Percentiles rank a stretch among this genome's conserved stretches.
phyloP scores from a whole-genome alignment of 176 grass and related monocot species.

The Chrysopogon serrulatus region DNA sequence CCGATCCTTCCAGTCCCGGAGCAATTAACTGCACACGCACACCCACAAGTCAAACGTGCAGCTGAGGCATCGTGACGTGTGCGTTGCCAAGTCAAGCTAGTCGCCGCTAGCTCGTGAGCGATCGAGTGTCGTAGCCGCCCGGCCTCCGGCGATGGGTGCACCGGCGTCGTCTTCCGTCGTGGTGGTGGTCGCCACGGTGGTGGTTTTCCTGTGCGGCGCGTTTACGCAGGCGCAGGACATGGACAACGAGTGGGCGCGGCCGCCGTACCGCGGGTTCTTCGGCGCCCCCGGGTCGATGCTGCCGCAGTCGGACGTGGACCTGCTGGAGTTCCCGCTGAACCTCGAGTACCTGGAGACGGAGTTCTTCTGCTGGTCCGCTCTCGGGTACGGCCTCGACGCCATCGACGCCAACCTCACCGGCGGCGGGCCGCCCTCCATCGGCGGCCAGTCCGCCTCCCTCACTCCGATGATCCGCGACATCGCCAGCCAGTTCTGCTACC shows the following conservation, averaged over 20 bases:
- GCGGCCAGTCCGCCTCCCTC: conserved; percentile 52
- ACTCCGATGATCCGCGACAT: conserved; percentile 48
- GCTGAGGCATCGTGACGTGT: neutral
- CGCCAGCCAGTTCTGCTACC: conserved; percentile 77
- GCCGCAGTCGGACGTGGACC: conserved; percentile 62
- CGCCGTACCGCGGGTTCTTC: conserved; percentile 25
- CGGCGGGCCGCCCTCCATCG: conserved; percentile 61
- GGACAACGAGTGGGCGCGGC: conserved; percentile 42
- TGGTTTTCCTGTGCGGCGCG: conserved; percentile 1
- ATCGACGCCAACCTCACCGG: conserved; percentile 53
- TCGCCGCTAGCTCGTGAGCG: neutral
- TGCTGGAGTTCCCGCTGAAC: conserved; percentile 84
- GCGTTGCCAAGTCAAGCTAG: neutral
- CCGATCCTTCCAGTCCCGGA: conserved; percentile 19
- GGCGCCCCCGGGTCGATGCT: conserved; percentile 18
- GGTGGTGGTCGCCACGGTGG: neutral
- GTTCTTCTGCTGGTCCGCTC: conserved; percentile 79
- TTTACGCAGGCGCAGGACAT: conserved; percentile 26
- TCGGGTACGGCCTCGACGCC: conserved; percentile 62
- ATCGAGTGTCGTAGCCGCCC: neutral
- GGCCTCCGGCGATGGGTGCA: neutral
- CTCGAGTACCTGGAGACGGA: conserved; percentile 82
- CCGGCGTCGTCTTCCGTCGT: neutral
- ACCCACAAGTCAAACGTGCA: conserved; percentile 14
- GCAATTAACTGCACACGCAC: neutral